Base-by-base conservation (phyloP, 2,329 filamentous ascomycete species). In the Capronia americana region DNA sequence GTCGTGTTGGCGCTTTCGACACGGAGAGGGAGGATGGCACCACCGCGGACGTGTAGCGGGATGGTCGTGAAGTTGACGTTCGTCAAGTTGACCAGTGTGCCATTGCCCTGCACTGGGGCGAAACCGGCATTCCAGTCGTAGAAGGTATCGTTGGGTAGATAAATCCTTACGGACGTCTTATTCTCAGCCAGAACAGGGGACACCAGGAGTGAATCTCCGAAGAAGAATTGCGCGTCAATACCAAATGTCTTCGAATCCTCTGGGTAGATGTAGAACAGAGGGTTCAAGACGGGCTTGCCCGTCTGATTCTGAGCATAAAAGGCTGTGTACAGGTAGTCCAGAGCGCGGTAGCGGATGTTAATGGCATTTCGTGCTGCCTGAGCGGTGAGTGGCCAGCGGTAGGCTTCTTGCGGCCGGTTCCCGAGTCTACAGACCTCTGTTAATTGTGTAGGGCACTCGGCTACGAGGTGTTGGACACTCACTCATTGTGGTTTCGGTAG, bases 271-370 rank as follows among this genome's bases (percentile, higher is more conserved):
- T 88, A 94, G 78, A 90, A 92, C 63, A 93, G 77, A 0, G 91
- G 91, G 71, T 87, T 87, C 62, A 92, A 79, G 69, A 88, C 81
- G 0, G 91, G 90, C 1, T 83, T 84, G 38, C 91, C 91, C 51
- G 85, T 84, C 20, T 81, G 73, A 32, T 82, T 84, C 75, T 91
- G 86, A 64, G 80, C 78, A 74, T 88, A 81, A 71, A 92, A 82
- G 0, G 88, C 86, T 0, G 91, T 93, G 81, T 94, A 93, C 66
- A 92, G 83, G 79, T 93, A 93, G 73, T 93, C 91, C 12, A 93
- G 82, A n/a, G 93, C 81, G 34, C 86, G 84, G 79, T 93, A 93
- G n/a, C 91, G 85, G 56, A 88, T 87, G 32, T 85, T 84, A 72
- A 93, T 92, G 20, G 88, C 89, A 65, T 86, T 88, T 63, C 84